Conservation (phyloP, 2,329 filamentous ascomycete species). For the Pestalotiopsis sp. region DNA sequence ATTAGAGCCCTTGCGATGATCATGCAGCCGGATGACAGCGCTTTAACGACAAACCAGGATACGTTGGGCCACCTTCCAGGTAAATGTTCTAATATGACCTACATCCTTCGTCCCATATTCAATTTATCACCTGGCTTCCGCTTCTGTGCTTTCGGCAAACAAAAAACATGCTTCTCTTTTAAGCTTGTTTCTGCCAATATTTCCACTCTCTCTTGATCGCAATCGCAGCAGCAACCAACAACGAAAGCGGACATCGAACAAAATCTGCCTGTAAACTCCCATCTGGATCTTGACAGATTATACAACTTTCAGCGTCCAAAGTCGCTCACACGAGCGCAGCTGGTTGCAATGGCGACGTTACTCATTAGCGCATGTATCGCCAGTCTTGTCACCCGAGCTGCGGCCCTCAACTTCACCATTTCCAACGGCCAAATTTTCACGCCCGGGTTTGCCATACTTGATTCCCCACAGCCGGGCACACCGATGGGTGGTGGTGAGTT, state of each 20-base stretch:
- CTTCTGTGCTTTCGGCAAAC: not conserved
- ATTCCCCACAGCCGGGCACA: constrained; percentile 67
- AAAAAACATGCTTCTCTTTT: not conserved
- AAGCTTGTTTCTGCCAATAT: not conserved
- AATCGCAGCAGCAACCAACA: not conserved
- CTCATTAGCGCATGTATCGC: constrained; percentile 24
- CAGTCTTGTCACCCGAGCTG: constrained; percentile 28
- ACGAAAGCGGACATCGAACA: not conserved
- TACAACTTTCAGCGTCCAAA: not conserved
- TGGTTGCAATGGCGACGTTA: constrained; percentile 22
- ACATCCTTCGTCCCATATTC: not conserved
- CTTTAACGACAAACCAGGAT: constrained; percentile 6
- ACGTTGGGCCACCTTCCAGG: constrained; percentile 8
- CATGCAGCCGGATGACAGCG: constrained; percentile 5
- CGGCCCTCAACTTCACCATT: constrained; percentile 55
- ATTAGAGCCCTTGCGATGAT: constrained; percentile 5
- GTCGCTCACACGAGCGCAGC: not conserved
- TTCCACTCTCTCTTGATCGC: not conserved
- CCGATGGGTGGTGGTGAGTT: constrained; percentile 63
- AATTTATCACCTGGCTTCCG: not conserved
- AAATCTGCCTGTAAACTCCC: not conserved
- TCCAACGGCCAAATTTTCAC: constrained; percentile 70
- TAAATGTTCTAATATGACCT: not conserved
- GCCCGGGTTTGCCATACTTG: constrained; percentile 67
- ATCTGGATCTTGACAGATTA: not conserved